Evolutionary conservation across 305 asterid species (phyloP), one percentile per base, ranked within the genome.

Genomic region (Solanum hybrid): DNA sequence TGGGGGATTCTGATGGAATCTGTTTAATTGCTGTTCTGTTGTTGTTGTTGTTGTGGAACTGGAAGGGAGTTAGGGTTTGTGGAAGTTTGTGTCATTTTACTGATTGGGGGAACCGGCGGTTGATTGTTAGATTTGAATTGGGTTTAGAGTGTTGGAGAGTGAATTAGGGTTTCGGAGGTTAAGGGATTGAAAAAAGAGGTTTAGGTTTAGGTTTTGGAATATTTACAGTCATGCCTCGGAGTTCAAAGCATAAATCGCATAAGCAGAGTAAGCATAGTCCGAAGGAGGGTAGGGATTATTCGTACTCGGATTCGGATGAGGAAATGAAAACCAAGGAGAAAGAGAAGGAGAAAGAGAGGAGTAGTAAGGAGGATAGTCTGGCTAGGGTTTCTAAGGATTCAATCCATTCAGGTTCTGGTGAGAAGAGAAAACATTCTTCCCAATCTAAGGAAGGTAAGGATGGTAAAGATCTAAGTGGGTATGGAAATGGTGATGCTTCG

Each of bases 191-290:
- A 85, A 88, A 79, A 90, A 72, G 32, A 66, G 85, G 78, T 78
- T 66, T 90, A 85, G 80, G 80, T 66, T 51, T 73, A 29, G 24
- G 37, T 31, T 90, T 78, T 34, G 85, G 79, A 13, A 45, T 71
- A 92, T 87, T 86, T 88, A 77, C 64, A 90, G 94, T 73, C 88
- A 97, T 97, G 99, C 98, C 99, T 69, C 92, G 93, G 91, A 96
- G 98, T 94, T 95, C 99, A 90, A 94, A 96, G 93, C 97, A 96
- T 91, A 96, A 96, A 91, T 96, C 98, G 73, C 98, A 96, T 88
- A 97, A 96, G 91, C 98, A 93, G 91, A 95, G 98, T 91, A 97
- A 96, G 86, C 98, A 96, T 86, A 94, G 96, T 88, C 95, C 95
- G 77, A 95, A 93, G 85, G 91, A 92, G 51, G 87, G 90, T 3